A percentile compares a stretch with the other conserved stretches of the same genome.
phyloP scores from a whole-genome alignment of 176 grass and related monocot species.

The Elaeis guineensis region DNA sequence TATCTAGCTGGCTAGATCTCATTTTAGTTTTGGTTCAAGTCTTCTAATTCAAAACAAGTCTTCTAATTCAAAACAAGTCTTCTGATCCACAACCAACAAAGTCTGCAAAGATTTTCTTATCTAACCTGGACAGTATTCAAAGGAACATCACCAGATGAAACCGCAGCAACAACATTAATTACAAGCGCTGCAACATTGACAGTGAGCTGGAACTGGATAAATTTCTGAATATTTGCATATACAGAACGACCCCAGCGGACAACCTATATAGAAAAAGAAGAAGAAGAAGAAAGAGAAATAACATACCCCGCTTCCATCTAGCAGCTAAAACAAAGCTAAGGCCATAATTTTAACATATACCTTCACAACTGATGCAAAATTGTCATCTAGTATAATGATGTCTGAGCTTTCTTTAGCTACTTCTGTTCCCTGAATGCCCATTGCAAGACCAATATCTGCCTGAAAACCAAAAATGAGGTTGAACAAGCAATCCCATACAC shows the following conservation, averaged over 20 bases:
- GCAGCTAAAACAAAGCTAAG: too few relatives aligned
- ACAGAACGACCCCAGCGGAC: slow-evolving; percentile 94
- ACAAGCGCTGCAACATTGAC: slow-evolving; percentile 82
- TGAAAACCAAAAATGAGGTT: slow-evolving; percentile 28
- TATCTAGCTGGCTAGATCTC: too few relatives aligned
- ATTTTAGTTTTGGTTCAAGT: too few relatives aligned
- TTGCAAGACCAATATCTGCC: slow-evolving; percentile 95
- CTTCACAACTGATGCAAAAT: slow-evolving; percentile 92
- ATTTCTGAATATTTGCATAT: slow-evolving; percentile 94
- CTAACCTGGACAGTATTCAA: slow-evolving; percentile 96
- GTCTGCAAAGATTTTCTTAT: neutral
- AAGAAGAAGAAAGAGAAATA: slow-evolving; percentile 18
- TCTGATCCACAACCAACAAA: neutral
- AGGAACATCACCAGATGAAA: slow-evolving; percentile 80
- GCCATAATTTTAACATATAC: slow-evolving; percentile 17
- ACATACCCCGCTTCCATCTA: neutral
- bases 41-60: neutral
- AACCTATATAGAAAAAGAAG: slow-evolving; percentile 35
- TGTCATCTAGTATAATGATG: slow-evolving; percentile 98
- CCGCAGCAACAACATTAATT: slow-evolving; percentile 83
- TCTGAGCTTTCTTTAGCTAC: slow-evolving; percentile 99
- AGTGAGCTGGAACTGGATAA: slow-evolving; percentile 97
- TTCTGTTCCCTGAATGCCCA: slow-evolving; percentile 98
- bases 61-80: neutral
- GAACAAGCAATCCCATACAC: neutral